These are phyloP conservation scores for Candida khao-thaluensis DNA, from an alignment of 805 yeast species.

Conservation along the genomic window DNA sequence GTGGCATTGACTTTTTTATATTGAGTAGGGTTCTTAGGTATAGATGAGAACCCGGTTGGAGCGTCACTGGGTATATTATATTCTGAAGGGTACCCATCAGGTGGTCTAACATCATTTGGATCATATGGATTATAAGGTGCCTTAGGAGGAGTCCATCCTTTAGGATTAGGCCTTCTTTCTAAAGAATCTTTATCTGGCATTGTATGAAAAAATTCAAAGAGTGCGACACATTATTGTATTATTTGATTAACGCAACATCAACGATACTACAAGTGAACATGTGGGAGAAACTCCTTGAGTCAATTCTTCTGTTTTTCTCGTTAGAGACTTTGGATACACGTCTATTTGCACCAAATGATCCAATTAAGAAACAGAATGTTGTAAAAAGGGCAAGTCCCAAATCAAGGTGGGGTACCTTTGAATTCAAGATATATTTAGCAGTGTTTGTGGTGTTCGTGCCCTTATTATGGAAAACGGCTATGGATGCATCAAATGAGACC, in stretches of 20 bases:
- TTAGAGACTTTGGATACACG: slow-evolving; percentile 54
- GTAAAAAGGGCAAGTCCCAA: slow-evolving; percentile 30
- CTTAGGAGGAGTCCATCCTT: slow-evolving; percentile 76
- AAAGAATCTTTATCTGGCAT: slow-evolving; percentile 2
- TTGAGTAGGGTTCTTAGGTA: slow-evolving; percentile 68
- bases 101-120: slow-evolving; percentile 70
- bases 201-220: too few species aligned
- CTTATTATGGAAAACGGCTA: slow-evolving; percentile 74
- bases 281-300: slow-evolving; percentile 6
- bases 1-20: slow-evolving; percentile 67
- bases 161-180: slow-evolving; percentile 70
- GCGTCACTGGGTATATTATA: slow-evolving; percentile 63
- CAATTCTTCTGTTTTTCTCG: slow-evolving; percentile 41
- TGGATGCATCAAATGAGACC: slow-evolving; percentile 72
- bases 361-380: slow-evolving; percentile 29
- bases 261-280: not conserved
- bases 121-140: slow-evolving; percentile 89
- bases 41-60: slow-evolving; percentile 51
- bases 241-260: not conserved
- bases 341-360: slow-evolving; percentile 39
- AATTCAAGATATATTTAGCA: slow-evolving; percentile 66
- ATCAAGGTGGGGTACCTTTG: slow-evolving; percentile 73
- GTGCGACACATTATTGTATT: too few species aligned
- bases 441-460: slow-evolving; percentile 75
- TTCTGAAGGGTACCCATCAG: slow-evolving; percentile 85